Evolutionary conservation across 495 filamentous ascomycete genomes (phyloP).

Genomic region (Penicillium crystallinum): DNA sequence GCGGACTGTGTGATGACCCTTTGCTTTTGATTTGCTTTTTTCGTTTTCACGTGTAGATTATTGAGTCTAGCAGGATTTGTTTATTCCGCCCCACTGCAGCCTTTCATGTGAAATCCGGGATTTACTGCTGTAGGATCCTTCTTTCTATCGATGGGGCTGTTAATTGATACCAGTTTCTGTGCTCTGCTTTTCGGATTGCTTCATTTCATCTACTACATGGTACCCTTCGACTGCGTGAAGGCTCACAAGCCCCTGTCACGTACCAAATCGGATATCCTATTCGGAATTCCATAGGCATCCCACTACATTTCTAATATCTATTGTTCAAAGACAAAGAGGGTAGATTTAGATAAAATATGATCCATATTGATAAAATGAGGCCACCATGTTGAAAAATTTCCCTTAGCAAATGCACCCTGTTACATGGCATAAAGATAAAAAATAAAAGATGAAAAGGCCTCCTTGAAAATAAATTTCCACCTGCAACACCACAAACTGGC

Average conservation of each 20-base stretch:
- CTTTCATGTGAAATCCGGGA: background rate
- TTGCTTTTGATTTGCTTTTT: conserved; percentile 8
- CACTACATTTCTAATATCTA: too few relatives aligned
- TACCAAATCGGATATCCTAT: too few relatives aligned
- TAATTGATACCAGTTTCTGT: conserved; percentile 20
- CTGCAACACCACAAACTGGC: background rate
- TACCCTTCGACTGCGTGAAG: too few relatives aligned
- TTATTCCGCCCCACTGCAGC: conserved; percentile 1
- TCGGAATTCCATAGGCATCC: too few relatives aligned
- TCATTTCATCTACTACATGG: too few relatives aligned
- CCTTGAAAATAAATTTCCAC: background rate
- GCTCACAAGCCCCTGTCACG: too few relatives aligned
- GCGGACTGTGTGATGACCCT: conserved; percentile 15
- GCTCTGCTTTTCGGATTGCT: too few relatives aligned
- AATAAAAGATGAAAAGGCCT: background rate
- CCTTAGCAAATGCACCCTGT: background rate
- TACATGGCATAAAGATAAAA: background rate
- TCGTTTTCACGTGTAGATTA: conserved; percentile 27
- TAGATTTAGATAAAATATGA: too few relatives aligned
- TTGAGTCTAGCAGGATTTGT: conserved; percentile 10
- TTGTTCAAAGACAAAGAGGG: too few relatives aligned
- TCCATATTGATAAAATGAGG: background rate
- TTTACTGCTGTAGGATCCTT: background rate
- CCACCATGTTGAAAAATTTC: background rate
- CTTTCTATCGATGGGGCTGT: conserved; percentile 3